Evolutionary conservation across 2,329 filamentous ascomycete species (phyloP), one percentile per base, ranked within the genome.

Genomic region (Trichoderma sp.): DNA sequence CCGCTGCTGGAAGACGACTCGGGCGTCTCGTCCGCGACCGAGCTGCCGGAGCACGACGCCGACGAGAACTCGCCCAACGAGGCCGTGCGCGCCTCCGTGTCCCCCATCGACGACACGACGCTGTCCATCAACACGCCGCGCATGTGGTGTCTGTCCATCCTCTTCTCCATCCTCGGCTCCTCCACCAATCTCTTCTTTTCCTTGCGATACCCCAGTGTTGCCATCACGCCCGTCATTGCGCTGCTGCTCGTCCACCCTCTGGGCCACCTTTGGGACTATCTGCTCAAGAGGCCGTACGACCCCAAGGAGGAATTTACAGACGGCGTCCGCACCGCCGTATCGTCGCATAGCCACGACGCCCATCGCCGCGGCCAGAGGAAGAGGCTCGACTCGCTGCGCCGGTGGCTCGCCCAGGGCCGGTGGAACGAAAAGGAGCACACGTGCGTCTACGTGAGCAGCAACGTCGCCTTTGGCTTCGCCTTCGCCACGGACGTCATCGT

Each of bases 391-490:
- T 59, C 65, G 7, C 73, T 88, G 65, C 86, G 90, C 54, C 80
- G 90, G 43, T 95, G 91, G 91, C 80, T 94, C 30, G 88, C 87
- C 1, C 91, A 94, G 76, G 91, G 91, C 3, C 83, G 80, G 43
- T 95, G 92, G 92, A 95, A 95, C 73, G 89, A 93, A 74, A 95
- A 95, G 75, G 91, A 95, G 75, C 92, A 95, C 75, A 91, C 89
- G 48, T 95, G 91, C 73, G 91, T 95, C 59, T 95, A 95, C 71
- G 92, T 95, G 71, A 92, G 90, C 80, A 94, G 91, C 78, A 95
- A 95, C 73, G 91, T 95, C 48, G 92, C 91, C 21, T 95, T 95
- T 74, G 92, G 91, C 2, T 95, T 95, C 77, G 91, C 92, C 28
- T 95, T 95, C 77, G 91, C 91, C 7, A 95, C 92, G 30, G 91